A percentile compares a stretch with the other conserved stretches of the same genome.
Conservation (phyloP, 345 rosid species). For the Salix arbutifolia region DNA sequence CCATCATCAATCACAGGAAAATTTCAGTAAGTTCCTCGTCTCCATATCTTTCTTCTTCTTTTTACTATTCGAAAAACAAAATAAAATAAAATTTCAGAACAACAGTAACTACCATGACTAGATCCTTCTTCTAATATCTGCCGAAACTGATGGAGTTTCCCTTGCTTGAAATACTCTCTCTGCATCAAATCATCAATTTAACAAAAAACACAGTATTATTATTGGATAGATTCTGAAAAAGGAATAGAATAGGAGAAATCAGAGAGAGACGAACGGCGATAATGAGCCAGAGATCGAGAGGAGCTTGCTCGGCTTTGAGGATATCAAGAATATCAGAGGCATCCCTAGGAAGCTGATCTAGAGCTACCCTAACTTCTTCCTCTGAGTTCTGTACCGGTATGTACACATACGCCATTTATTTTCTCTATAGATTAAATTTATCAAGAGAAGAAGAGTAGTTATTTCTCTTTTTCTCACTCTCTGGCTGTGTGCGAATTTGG, state of each 20-base stretch:
- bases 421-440: too few relatives aligned
- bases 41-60: too few relatives aligned
- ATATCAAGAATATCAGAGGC: conserved; percentile 96
- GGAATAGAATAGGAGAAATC: not conserved
- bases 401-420: conserved; percentile 73
- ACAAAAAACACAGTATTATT: not conserved
- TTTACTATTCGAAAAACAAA: not conserved
- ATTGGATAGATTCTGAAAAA: not conserved
- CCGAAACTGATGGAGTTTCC: conserved; percentile 82
- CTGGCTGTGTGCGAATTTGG: too few relatives aligned
- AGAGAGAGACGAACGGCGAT: conserved; percentile 63
- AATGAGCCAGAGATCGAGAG: conserved; percentile 96
- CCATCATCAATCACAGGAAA: not conserved
- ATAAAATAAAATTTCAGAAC: not conserved
- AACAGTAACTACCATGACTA: conserved; percentile 56
- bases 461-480: too few relatives aligned
- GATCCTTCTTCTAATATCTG: conserved; percentile 98
- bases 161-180: conserved; percentile 98
- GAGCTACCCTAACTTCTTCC: conserved; percentile 93
- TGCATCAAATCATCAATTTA: conserved; percentile 25
- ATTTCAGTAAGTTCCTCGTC: not conserved
- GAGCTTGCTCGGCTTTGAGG: conserved; percentile 99
- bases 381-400: conserved; percentile 98
- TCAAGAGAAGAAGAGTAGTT: too few relatives aligned
- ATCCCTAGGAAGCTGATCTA: conserved; percentile 95